These are phyloP conservation scores for Apium graveolens DNA, from an alignment of 129 eudicot species.

Conservation along the genomic window DNA sequence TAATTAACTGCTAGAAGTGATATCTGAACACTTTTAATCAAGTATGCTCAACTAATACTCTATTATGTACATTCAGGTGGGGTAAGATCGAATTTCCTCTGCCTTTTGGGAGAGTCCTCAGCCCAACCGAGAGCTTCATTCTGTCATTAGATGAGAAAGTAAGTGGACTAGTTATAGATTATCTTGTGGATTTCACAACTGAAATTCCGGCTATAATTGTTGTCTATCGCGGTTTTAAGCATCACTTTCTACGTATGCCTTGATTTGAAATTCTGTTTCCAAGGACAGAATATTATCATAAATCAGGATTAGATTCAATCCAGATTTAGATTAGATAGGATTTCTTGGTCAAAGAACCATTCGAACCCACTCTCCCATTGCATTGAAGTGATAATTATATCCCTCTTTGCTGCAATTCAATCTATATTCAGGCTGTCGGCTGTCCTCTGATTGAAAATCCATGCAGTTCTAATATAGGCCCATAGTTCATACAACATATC, in stretches of 20 bases:
- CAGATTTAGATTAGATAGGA: background rate
- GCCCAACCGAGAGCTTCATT: constrained; percentile 69
- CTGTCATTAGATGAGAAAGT: constrained; percentile 85
- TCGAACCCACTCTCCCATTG: background rate
- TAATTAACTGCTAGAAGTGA: constrained; percentile 6
- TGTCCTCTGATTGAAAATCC: constrained; percentile 2
- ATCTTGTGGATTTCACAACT: background rate
- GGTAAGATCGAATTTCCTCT: constrained; percentile 77
- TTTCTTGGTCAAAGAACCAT: background rate
- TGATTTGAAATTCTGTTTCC: background rate
- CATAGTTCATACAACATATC: background rate
- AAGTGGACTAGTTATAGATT: constrained; percentile 12
- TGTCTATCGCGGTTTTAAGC: background rate
- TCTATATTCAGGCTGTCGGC: background rate
- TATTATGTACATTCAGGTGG: constrained; percentile 45
- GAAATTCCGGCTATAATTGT: background rate
- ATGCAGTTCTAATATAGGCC: background rate
- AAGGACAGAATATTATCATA: background rate
- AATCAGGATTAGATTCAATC: background rate
- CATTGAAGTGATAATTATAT: background rate
- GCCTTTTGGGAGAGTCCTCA: constrained; percentile 86
- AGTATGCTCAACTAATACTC: constrained; percentile 2
- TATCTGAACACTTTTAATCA: background rate
- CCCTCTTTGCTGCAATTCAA: background rate
- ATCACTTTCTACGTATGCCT: background rate